Evolutionary conservation across 176 grass and related monocot genomes (phyloP), one percentile per base, ranked within the genome.

Genomic region (Triticum aestivum): DNA sequence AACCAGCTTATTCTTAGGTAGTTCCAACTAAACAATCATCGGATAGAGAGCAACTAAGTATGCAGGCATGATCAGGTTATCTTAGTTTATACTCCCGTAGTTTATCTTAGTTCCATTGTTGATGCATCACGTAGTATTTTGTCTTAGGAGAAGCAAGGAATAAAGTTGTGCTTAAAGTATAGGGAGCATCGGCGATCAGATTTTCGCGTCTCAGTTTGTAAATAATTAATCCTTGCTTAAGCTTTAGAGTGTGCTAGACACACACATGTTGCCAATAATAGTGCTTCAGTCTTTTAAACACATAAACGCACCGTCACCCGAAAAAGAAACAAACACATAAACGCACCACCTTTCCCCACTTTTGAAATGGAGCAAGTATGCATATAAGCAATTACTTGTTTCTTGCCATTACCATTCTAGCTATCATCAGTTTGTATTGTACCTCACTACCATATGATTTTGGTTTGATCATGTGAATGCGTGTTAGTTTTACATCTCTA

Each of bases 111-210:
- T 24, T 24, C 24, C 24, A 24, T 70, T 63, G 44, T 39, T 17
- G 3, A n/a, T 23, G 56, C 66, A 45, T 65, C 26, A 27, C 2
- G 15, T 23, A 24, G 37, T 34, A 47, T 69, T 61, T 61, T 78
- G 42, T 63, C 71, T 86, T 83, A 65, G 73, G 65, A 45, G 84
- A 90, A 79, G 89, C 79, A 86, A 90, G 41, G 89, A 83, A 86
- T 90, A 90, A 90, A 90, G 88, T 4, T 15, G 15, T 27, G 21
- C 56, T 39, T 12, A 17, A 59, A 26, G 14, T 14, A 75, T 13
- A 41, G 64, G 71, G 73, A 32, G 38, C 61, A 66, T 90, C 44
- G 52, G 65, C 39, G 15, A 74, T 34, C 54, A 23, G 6, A 10
- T 37, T 37, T 41, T 89, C n/a, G 1, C 12, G 67, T 23, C 10